Percentiles rank a stretch among this genome's conserved stretches.
These are phyloP conservation scores for Pichia cactophila DNA, from an alignment of 1,139 yeast genomes.

Conservation along the genomic window DNA sequence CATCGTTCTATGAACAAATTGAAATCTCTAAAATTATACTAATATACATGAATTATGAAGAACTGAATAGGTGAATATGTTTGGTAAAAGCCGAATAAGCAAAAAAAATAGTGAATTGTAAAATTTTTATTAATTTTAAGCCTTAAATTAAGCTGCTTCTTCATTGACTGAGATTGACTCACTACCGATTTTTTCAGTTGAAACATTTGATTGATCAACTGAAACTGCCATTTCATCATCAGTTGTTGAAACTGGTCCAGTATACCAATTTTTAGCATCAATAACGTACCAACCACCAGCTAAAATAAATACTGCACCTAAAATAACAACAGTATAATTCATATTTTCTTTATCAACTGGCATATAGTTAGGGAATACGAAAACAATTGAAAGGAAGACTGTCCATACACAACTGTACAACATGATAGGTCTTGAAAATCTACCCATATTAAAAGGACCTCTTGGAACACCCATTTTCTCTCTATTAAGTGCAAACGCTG, in stretches of 20 bases:
- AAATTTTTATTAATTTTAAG: not conserved
- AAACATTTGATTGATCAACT: not conserved
- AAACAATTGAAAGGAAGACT: conserved; percentile 37
- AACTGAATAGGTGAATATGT: not conserved
- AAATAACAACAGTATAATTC: conserved; percentile 43
- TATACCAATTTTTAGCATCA: conserved; percentile 29
- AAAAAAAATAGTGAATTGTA: too few relatives aligned
- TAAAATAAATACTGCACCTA: conserved; percentile 27
- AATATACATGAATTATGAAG: not conserved
- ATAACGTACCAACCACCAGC: conserved; percentile 29
- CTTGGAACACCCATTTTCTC: conserved; percentile 33
- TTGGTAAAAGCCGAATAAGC: too few relatives aligned
- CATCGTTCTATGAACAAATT: too few relatives aligned
- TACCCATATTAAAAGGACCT: conserved; percentile 33
- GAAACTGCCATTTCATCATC: conserved; percentile 17
- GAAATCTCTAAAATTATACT: too few relatives aligned
- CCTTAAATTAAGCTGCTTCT: not conserved
- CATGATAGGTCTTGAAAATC: conserved; percentile 27
- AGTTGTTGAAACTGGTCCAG: conserved; percentile 27
- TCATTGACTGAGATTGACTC: not conserved
- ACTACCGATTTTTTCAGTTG: not conserved
- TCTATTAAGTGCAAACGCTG: conserved; percentile 30
- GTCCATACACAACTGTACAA: conserved; percentile 35
- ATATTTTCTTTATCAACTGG: conserved; percentile 41
- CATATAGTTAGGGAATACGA: conserved; percentile 42